These are phyloP conservation scores for Fraxinus ornus DNA, from an alignment of 305 asterid species.

Conservation along the genomic window DNA sequence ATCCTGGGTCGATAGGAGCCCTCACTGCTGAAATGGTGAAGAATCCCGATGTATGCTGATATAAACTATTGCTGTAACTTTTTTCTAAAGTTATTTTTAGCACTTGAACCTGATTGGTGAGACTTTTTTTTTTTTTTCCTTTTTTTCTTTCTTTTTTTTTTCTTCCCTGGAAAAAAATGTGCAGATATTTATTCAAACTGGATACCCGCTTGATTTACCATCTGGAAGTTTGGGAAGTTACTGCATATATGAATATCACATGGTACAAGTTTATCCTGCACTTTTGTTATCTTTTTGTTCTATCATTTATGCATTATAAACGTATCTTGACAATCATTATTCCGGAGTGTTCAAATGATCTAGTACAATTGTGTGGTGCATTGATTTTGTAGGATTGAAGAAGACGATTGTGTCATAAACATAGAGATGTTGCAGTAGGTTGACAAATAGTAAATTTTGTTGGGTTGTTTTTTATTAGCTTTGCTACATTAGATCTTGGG, in stretches of 20 bases:
- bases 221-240: slow-evolving; percentile 98
- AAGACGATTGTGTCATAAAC: not conserved
- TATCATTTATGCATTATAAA: not conserved
- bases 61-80: not conserved
- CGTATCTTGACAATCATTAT: not conserved
- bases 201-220: slow-evolving; percentile 98
- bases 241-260: slow-evolving; percentile 98
- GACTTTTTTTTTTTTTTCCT: not conserved
- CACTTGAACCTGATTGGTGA: slow-evolving; percentile 15
- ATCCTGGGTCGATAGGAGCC: slow-evolving; percentile 97
- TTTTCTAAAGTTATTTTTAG: not conserved
- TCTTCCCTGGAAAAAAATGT: slow-evolving; percentile 20
- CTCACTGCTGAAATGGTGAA: slow-evolving; percentile 91
- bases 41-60: slow-evolving; percentile 74
- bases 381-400: not conserved
- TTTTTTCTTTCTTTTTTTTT: slow-evolving; percentile 10
- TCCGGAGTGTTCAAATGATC: not conserved
- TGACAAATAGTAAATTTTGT: not conserved
- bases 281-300: not conserved
- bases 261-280: slow-evolving; percentile 49
- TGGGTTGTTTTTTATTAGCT: not conserved
- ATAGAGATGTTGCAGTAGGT: not conserved
- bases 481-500: not conserved
- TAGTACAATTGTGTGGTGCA: not conserved
- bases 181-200: slow-evolving; percentile 98